These are phyloP conservation scores for Globisporangium radiosum DNA, from an alignment of 352 stramenopile species.

Conservation along the genomic window DNA sequence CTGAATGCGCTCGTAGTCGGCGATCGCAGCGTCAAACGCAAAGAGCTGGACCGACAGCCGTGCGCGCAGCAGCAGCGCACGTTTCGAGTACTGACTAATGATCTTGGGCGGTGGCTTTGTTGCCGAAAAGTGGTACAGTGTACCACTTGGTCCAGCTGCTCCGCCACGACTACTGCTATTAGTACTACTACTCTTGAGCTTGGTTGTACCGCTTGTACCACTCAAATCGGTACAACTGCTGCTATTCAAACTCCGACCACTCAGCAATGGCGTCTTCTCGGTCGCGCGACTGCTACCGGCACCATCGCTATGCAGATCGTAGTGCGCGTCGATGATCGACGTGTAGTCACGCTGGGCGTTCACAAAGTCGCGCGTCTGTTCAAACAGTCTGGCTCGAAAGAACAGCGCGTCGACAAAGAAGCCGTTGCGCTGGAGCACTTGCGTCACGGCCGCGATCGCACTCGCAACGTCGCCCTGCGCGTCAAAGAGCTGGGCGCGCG, in stretches of 20 bases:
- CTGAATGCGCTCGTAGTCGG: constrained; percentile 59
- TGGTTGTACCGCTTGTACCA: no score
- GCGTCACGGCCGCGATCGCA: constrained; percentile 51
- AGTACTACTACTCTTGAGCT: constrained; percentile 8
- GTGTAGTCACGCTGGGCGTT: constrained; percentile 58
- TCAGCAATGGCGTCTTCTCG: constrained; percentile 10
- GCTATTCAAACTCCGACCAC: not conserved
- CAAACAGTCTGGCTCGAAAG: constrained; percentile 47
- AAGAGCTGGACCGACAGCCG: constrained; percentile 45
- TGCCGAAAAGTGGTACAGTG: not conserved
- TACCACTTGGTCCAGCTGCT: not conserved
- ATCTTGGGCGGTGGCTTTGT: constrained; percentile 25
- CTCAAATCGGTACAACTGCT: no score
- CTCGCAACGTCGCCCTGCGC: constrained; percentile 28
- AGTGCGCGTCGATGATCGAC: constrained; percentile 64
- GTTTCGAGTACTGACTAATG: constrained; percentile 43
- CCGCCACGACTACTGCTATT: not conserved
- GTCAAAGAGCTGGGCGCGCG: constrained; percentile 42
- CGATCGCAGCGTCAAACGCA: constrained; percentile 31
- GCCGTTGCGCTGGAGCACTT: constrained; percentile 45
- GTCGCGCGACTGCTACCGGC: not conserved
- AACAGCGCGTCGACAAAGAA: constrained; percentile 77
- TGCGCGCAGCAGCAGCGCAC: constrained; percentile 49
- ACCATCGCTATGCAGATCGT: constrained; percentile 22
- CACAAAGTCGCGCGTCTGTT: constrained; percentile 24